Conservation (phyloP, 2,329 filamentous ascomycete genomes). For the Aspergillus sergii region DNA sequence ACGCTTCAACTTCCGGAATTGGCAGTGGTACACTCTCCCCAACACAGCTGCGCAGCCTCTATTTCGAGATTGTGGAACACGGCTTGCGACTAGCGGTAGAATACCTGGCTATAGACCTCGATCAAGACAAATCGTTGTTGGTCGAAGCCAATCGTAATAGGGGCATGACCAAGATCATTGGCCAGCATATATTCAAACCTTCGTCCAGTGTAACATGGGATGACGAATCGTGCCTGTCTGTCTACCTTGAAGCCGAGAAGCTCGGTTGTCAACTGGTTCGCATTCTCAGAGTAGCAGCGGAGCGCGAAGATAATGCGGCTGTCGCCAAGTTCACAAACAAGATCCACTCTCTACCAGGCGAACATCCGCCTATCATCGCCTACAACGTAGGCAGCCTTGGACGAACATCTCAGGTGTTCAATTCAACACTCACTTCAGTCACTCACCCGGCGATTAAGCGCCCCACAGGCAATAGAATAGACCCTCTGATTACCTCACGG, state of each 20-base stretch:
- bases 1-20: conserved; percentile 32
- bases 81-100: conserved; percentile 45
- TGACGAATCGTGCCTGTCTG: conserved; percentile 34
- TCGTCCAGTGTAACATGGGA: conserved; percentile 36
- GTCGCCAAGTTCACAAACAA: conserved; percentile 41
- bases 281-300: conserved; percentile 37
- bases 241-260: conserved; percentile 39
- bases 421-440: conserved; percentile 44
- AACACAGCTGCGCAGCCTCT: conserved; percentile 21
- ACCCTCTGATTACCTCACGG: conserved; percentile 40
- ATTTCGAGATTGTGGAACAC: conserved; percentile 42
- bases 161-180: conserved; percentile 46
- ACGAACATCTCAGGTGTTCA: conserved; percentile 49
- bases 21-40: conserved; percentile 13
- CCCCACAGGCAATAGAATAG: conserved; percentile 24
- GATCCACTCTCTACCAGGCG: conserved; percentile 33
- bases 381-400: conserved; percentile 45
- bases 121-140: conserved; percentile 31
- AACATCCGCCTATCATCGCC: conserved; percentile 40
- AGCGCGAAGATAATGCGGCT: conserved; percentile 41
- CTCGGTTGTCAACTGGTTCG: conserved; percentile 44
- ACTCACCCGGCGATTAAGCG: conserved; percentile 41
- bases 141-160: conserved; percentile 33
- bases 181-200: conserved; percentile 37
- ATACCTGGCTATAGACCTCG: conserved; percentile 42